Evolutionary conservation across 2,329 filamentous ascomycete species (phyloP).

Genomic region (Aureobasidium vineae): DNA sequence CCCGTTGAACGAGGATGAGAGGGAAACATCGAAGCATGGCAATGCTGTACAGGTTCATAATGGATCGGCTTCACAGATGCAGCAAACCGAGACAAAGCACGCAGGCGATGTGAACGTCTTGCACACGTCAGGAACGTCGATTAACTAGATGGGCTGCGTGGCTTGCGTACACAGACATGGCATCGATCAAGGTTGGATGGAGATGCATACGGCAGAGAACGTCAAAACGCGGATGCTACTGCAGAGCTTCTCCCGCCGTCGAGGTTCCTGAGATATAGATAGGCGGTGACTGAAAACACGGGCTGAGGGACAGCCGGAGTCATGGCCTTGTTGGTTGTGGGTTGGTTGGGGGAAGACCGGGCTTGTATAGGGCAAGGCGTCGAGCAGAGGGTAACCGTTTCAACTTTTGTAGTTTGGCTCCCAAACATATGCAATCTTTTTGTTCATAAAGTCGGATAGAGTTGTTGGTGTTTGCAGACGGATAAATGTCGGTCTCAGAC

Average conservation of each 20-base stretch:
- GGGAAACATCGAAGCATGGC: background rate
- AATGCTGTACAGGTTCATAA: background rate
- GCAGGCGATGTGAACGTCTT: conserved; percentile 15
- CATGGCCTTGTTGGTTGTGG: background rate
- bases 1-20: background rate
- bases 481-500: conserved; percentile 13
- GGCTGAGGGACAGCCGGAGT: background rate
- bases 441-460: background rate
- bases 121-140: background rate
- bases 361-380: conserved; percentile 16
- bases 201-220: background rate
- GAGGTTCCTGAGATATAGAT: background rate
- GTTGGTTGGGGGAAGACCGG: background rate
- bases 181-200: background rate
- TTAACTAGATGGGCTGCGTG: background rate
- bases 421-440: conserved; percentile 16
- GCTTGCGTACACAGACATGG: background rate
- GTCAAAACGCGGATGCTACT: background rate
- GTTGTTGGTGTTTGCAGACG: background rate
- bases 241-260: background rate
- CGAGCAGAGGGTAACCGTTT: background rate
- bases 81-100: conserved; percentile 10
- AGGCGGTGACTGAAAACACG: background rate
- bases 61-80: background rate
- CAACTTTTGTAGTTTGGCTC: conserved; percentile 8